Percentiles rank a stretch among this genome's conserved stretches.
phyloP scores from a whole-genome alignment of 192 early-diverging fungal species.

The Coemansia sp. region DNA sequence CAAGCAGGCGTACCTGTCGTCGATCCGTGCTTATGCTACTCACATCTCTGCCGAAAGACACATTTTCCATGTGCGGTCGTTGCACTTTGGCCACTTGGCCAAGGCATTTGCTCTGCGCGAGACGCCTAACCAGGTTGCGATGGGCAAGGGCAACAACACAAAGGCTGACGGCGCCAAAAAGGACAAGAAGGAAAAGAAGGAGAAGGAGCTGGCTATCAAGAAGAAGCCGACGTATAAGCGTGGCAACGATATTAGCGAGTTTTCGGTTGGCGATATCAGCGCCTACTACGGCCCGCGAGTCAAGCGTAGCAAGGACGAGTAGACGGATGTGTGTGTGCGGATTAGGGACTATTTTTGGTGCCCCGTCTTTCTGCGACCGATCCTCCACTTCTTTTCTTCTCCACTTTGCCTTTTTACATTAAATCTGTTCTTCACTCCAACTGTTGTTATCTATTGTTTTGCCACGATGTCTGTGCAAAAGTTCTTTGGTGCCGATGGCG shows the following conservation, averaged over 20 bases:
- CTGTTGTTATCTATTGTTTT: background rate
- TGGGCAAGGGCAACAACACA: conserved; percentile 54
- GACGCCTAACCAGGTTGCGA: conserved; percentile 70
- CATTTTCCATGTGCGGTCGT: conserved; percentile 91
- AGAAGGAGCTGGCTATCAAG: conserved; percentile 41
- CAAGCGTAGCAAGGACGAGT: conserved; percentile 30
- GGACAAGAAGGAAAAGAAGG: conserved; percentile 46
- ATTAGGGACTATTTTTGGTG: background rate
- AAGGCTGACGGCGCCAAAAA: conserved; percentile 32
- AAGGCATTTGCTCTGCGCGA: conserved; percentile 96
- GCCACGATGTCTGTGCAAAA: conserved; percentile 27
- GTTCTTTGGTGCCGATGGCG: conserved; percentile 35
- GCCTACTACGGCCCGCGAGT: conserved; percentile 49
- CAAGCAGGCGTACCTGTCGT: conserved; percentile 81
- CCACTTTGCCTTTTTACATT: background rate
- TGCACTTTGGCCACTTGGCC: conserved; percentile 96
- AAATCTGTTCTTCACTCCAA: background rate
- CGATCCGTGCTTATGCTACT: conserved; percentile 92
- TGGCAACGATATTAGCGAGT: conserved; percentile 57
- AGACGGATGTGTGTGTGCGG: background rate
- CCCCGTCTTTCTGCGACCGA: too few relatives aligned
- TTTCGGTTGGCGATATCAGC: conserved; percentile 53
- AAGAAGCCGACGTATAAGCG: conserved; percentile 51
- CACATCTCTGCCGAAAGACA: conserved; percentile 80
- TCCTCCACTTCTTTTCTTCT: background rate